Conservation (phyloP, 257 asterid genomes). For the Scutellaria galericulata region DNA sequence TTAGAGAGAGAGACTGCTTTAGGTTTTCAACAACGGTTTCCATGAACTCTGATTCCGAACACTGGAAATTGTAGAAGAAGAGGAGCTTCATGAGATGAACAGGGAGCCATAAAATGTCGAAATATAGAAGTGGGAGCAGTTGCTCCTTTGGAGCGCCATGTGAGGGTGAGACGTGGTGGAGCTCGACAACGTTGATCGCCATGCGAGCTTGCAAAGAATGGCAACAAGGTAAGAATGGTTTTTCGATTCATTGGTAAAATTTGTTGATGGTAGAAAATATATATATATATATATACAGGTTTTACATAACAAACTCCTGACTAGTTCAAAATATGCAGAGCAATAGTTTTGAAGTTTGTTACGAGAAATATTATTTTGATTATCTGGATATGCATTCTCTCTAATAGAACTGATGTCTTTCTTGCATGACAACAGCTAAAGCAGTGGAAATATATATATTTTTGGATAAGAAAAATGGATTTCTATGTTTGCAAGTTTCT, state of each 20-base stretch:
- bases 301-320: no score
- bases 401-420: no score
- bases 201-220: not conserved
- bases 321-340: no score
- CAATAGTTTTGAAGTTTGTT: no score
- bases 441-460: no score
- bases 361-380: no score
- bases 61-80: no score
- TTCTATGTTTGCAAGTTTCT: no score
- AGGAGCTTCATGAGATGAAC: not conserved
- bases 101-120: not conserved
- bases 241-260: not conserved
- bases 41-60: not conserved
- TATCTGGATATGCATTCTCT: no score
- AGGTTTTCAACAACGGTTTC: not conserved
- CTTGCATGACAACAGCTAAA: no score
- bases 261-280: not conserved
- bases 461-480: no score
- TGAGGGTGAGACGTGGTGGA: slow-evolving; percentile 3
- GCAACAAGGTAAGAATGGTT: not conserved
- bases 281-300: no score
- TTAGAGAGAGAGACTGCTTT: not conserved
- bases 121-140: not conserved
- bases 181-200: slow-evolving; percentile 1
- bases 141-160: not conserved